Base-by-base conservation (phyloP, 2,329 filamentous ascomycete species). In the Annulohypoxylon truncatum region DNA sequence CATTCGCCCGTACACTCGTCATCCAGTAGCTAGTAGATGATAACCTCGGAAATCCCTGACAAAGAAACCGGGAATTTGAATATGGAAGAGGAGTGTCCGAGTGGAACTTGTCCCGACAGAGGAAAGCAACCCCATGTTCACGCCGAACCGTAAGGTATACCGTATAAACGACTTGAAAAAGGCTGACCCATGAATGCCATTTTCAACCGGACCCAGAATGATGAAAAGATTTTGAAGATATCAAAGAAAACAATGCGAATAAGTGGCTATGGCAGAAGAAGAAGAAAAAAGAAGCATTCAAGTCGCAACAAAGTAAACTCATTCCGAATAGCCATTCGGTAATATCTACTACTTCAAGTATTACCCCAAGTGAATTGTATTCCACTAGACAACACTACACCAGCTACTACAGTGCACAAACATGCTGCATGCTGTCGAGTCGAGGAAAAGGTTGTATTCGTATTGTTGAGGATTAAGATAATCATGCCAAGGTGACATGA, bases 111-210 rank as follows among this genome's bases (percentile, higher is more conserved):
- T 54, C 9, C 65, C 61, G 18, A 47, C 48, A 44, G 61, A 53
- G 66, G 29, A 59, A 66, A 60, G 40, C 46, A 62, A 72, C 63
- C 63, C 66, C 70, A 64, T 68, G 57, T 61, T 51, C 66, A 48
- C 69, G 65, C 71, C 56, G 42, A 59, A 68, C 69, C 67, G 60
- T 65, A 70, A 67, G 65, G 69, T 70, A 68, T 64, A 61, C 67
- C 69, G 26, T 71, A 64, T 69, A 66, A 57, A 61, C 13, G 50
- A 57, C 52, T 22, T 28, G 26, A 57, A 52, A 51, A 61, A 46
- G 42, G 66, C 56, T 66, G 61, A 60, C 64, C 64, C 53, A 50
- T 66, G 52, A 69, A 68, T 68, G 47, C 66, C 61, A 64, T 71
- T 71, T 70, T 64, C 35, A 40, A 69, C 48, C 61, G 48, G 46